A percentile compares a stretch with the other conserved stretches of the same genome.
These are phyloP conservation scores for Amylostereum areolatum DNA, from an alignment of 1,284 basidiomycete genomes.

Conservation along the genomic window DNA sequence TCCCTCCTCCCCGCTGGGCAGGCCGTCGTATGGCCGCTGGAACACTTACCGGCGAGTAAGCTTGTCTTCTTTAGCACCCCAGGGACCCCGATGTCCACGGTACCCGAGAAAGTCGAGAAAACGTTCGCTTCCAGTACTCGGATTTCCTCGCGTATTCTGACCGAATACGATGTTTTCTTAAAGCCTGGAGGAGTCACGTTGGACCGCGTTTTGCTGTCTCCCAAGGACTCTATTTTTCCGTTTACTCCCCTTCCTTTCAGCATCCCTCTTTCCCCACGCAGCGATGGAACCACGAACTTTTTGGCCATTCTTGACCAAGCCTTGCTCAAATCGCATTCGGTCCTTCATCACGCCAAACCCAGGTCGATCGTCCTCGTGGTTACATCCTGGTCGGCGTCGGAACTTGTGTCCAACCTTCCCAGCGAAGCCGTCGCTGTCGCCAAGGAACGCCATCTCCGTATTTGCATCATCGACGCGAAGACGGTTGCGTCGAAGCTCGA, in stretches of 20 bases:
- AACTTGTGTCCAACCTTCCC: slow-evolving; percentile 52
- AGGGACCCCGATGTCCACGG: slow-evolving; percentile 41
- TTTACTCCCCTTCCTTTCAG: slow-evolving; percentile 42
- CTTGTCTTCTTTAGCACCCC: slow-evolving; percentile 61
- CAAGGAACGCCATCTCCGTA: slow-evolving; percentile 40
- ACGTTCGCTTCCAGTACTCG: slow-evolving; percentile 48
- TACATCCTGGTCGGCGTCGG: slow-evolving; percentile 56
- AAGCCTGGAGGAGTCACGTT: slow-evolving; percentile 60
- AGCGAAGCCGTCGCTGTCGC: slow-evolving; percentile 34
- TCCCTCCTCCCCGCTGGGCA: slow-evolving; percentile 10
- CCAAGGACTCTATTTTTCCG: slow-evolving; percentile 27
- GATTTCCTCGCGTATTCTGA: slow-evolving; percentile 52
- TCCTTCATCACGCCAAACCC: slow-evolving; percentile 52
- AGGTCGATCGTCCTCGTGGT: slow-evolving; percentile 54
- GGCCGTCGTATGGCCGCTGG: slow-evolving; percentile 12
- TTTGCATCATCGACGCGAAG: slow-evolving; percentile 57
- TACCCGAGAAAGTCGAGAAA: slow-evolving; percentile 51
- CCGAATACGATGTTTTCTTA: slow-evolving; percentile 64
- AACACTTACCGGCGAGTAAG: slow-evolving; percentile 38
- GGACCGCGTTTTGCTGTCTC: slow-evolving; percentile 53
- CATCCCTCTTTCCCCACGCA: slow-evolving; percentile 44
- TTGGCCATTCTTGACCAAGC: slow-evolving; percentile 63
- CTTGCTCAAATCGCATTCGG: slow-evolving; percentile 61
- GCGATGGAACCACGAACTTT: slow-evolving; percentile 54
- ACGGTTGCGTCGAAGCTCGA: slow-evolving; percentile 19